Percentiles rank a stretch among this genome's conserved stretches.
Conservation (phyloP, 192 early-diverging fungal species). For the Glomus cerebriforme region DNA sequence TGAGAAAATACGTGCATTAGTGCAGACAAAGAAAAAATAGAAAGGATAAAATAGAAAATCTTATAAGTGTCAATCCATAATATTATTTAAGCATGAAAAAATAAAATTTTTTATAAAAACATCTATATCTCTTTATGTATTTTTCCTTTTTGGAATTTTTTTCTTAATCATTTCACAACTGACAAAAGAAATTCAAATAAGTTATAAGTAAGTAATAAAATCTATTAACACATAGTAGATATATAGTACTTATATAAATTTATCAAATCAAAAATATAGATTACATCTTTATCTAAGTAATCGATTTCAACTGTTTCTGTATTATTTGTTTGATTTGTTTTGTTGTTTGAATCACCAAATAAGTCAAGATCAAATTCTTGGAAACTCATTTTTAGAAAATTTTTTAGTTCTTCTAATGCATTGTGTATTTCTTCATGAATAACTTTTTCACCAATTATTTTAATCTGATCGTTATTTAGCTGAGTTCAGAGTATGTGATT, state of each 20-base stretch:
- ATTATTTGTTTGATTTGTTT: neutral
- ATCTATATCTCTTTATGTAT: constrained; percentile 29
- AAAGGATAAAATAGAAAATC: neutral
- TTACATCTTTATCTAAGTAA: constrained; percentile 15
- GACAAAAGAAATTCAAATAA: neutral
- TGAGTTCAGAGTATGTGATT: neutral
- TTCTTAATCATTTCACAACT: constrained; percentile 13
- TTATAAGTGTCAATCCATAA: constrained; percentile 25
- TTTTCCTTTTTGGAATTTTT: constrained; percentile 22
- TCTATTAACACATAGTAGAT: neutral
- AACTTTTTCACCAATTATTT: constrained; percentile 18
- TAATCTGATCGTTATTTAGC: constrained; percentile 16
- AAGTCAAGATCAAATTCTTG: constrained; percentile 14
- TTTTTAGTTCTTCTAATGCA: constrained; percentile 14
- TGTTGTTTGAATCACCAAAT: neutral
- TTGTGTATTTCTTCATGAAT: neutral
- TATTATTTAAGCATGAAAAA: constrained; percentile 34
- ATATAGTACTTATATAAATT: constrained; percentile 4
- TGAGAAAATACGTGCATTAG: neutral
- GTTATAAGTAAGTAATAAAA: neutral
- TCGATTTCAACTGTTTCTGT: neutral
- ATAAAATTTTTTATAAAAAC: constrained; percentile 28
- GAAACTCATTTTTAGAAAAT: neutral
- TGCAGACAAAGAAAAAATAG: neutral
- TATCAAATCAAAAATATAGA: constrained; percentile 27